phyloP scores from a whole-genome alignment of 352 stramenopile species.

The Thraustochytrium sp. region DNA sequence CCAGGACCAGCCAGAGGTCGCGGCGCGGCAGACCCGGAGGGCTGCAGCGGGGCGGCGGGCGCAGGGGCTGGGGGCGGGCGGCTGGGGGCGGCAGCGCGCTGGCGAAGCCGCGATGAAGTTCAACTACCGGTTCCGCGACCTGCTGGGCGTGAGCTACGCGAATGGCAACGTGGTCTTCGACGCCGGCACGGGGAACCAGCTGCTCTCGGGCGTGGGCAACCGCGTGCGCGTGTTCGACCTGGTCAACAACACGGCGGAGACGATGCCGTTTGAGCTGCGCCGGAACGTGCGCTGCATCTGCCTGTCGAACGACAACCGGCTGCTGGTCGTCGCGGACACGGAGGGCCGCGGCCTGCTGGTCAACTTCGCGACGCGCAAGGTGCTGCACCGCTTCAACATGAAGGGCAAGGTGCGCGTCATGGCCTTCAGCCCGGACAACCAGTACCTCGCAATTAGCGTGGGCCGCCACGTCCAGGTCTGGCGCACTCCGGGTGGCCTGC shows the following conservation, averaged over 20 bases:
- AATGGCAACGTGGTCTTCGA: constrained; percentile 87
- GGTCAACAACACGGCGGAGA: constrained; percentile 58
- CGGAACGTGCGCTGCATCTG: constrained; percentile 78
- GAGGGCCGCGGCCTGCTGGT: constrained; percentile 80
- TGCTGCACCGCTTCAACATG: constrained; percentile 89
- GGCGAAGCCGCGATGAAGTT: constrained; percentile 48
- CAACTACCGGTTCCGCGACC: constrained; percentile 69
- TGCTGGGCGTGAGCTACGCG: constrained; percentile 85
- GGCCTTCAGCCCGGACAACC: constrained; percentile 77
- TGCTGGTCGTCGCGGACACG: constrained; percentile 73
- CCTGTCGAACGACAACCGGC: constrained; percentile 74
- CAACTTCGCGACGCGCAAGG: constrained; percentile 74
- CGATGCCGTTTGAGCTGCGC: constrained; percentile 80
- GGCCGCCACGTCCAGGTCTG: constrained; percentile 85
- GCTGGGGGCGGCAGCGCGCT: background rate
- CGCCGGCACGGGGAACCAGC: constrained; percentile 73
- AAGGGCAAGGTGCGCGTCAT: constrained; percentile 76
- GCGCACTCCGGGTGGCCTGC: constrained; percentile 64
- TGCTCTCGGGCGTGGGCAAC: constrained; percentile 85
- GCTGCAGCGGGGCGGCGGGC: too few relatives aligned
- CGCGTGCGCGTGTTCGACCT: constrained; percentile 88
- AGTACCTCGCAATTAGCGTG: constrained; percentile 74
- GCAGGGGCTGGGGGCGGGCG: too few relatives aligned
- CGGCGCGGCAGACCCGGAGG: too few relatives aligned
- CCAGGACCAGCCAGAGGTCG: too few relatives aligned